Conservation (phyloP, 1,139 yeast species). For the Geotrichum restrictum region DNA sequence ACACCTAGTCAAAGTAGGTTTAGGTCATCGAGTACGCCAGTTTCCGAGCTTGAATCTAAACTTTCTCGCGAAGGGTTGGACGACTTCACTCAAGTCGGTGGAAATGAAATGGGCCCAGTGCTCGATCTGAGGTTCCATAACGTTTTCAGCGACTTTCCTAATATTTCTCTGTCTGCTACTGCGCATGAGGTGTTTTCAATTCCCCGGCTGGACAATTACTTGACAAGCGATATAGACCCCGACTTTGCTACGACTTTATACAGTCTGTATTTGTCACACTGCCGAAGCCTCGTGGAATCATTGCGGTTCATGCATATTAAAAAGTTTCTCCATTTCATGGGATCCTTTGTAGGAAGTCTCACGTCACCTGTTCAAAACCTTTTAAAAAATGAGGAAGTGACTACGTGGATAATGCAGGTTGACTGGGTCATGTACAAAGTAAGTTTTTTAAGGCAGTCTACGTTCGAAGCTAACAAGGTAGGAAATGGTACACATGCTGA, state of each 20-base stretch:
- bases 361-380: constrained; percentile 64
- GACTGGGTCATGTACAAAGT: constrained; percentile 61
- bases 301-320: constrained; percentile 66
- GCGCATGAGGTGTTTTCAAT: constrained; percentile 39
- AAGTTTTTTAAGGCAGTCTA: constrained; percentile 20
- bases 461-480: constrained; percentile 9
- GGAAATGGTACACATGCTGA: constrained; percentile 56
- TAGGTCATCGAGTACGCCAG: constrained; percentile 7
- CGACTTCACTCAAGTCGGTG: constrained; percentile 5
- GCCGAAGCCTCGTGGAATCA: constrained; percentile 58
- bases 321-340: constrained; percentile 52
- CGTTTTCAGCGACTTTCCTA: constrained; percentile 24
- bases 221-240: constrained; percentile 50
- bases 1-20: constrained; percentile 14
- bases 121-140: constrained; percentile 22
- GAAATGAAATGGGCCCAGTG: constrained; percentile 6
- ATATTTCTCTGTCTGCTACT: constrained; percentile 26
- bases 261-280: constrained; percentile 60
- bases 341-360: constrained; percentile 55
- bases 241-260: constrained; percentile 61
- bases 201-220: constrained; percentile 52
- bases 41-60: constrained; percentile 10
- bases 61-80: constrained; percentile 1
- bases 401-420: constrained; percentile 62
- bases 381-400: constrained; percentile 48